Evolutionary conservation across 441 rosid species (phyloP).

Genomic region (Jatropha multifida): DNA sequence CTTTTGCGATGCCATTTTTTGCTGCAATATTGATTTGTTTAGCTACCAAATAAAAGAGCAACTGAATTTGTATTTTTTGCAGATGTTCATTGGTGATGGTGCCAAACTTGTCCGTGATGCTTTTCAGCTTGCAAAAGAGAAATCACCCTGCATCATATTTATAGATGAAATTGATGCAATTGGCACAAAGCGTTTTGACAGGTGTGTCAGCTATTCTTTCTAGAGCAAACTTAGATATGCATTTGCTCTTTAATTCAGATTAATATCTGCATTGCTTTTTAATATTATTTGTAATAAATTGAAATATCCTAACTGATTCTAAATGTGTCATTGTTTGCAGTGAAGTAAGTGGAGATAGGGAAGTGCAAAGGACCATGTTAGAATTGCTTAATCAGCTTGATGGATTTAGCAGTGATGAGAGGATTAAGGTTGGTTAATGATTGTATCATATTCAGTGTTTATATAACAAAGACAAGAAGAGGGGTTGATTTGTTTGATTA

Average conservation of each 20-base stretch:
- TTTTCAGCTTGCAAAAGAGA: constrained; percentile 96
- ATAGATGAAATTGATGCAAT: constrained; percentile 99
- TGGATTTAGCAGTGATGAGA: constrained; percentile 95
- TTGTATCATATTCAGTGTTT: background rate
- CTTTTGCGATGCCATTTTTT: background rate
- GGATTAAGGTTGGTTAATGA: constrained; percentile 64
- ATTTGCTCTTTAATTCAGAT: background rate
- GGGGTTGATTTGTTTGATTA: background rate
- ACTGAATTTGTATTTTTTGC: constrained; percentile 25
- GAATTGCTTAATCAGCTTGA: constrained; percentile 97
- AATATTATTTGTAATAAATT: background rate
- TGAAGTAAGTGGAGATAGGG: constrained; percentile 99
- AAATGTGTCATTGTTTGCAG: constrained; percentile 42
- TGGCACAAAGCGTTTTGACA: constrained; percentile 95
- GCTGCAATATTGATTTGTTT: background rate
- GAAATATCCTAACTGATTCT: constrained; percentile 7
- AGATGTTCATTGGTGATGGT: constrained; percentile 99
- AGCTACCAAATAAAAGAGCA: background rate
- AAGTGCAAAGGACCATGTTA: constrained; percentile 95
- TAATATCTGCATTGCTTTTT: constrained; percentile 1
- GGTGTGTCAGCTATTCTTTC: constrained; percentile 36
- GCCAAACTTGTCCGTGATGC: constrained; percentile 99
- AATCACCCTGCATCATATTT: constrained; percentile 96
- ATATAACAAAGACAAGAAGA: background rate
- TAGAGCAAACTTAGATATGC: background rate